phyloP scores from a whole-genome alignment of 768 basidiomycete genomes.

The Flagelloscypha sp. region DNA sequence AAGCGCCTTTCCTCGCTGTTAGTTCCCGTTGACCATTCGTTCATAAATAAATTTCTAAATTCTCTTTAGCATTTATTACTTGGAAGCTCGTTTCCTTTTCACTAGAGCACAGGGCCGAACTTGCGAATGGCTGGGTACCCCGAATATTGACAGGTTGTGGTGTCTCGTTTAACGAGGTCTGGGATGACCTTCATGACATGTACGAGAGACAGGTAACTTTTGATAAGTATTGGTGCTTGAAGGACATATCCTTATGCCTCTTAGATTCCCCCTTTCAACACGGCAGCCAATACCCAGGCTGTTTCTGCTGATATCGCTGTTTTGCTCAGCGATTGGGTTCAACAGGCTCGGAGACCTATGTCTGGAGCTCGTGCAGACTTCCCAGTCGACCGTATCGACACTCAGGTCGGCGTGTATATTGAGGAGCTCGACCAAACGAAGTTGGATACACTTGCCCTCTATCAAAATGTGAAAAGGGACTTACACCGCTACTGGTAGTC shows the following conservation, averaged over 20 bases:
- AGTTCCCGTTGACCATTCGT: constrained; percentile 20
- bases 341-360: constrained; percentile 67
- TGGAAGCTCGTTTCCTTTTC: constrained; percentile 70
- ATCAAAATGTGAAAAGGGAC: constrained; percentile 65
- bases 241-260: constrained; percentile 4
- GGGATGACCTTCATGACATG: constrained; percentile 80
- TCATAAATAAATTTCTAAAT: constrained; percentile 1
- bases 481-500: constrained; percentile 63
- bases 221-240: constrained; percentile 3
- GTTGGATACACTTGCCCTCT: constrained; percentile 52
- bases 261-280: constrained; percentile 78
- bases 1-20: constrained; percentile 81
- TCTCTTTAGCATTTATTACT: constrained; percentile 60
- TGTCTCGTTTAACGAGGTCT: constrained; percentile 73
- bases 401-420: constrained; percentile 66
- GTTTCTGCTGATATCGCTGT: constrained; percentile 78
- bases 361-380: constrained; percentile 54
- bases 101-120: constrained; percentile 45
- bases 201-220: constrained; percentile 75
- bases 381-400: constrained; percentile 71
- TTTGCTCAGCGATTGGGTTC: constrained; percentile 73
- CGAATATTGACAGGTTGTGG: constrained; percentile 73
- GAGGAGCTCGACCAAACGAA: constrained; percentile 57
- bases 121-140: constrained; percentile 77
- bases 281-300: constrained; percentile 68